These are phyloP conservation scores for Penicillium diatomitis DNA, from an alignment of 495 filamentous ascomycete genomes.

Conservation along the genomic window DNA sequence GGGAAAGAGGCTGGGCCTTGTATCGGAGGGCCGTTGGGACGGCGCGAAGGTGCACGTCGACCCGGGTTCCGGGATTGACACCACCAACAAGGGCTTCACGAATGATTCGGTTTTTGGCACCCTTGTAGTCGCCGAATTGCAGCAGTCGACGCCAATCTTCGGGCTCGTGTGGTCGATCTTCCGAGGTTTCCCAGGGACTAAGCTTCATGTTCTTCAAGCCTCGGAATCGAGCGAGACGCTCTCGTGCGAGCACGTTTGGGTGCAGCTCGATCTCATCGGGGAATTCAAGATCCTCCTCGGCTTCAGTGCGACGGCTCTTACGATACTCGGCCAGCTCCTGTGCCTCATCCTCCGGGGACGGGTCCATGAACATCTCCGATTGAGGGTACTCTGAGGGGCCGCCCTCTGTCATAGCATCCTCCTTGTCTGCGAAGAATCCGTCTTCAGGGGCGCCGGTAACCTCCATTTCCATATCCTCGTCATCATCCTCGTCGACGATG, in stretches of 20 bases:
- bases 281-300: constrained; percentile 84
- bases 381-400: constrained; percentile 77
- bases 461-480: constrained; percentile 41
- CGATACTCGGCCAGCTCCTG: constrained; percentile 71
- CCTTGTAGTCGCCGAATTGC: constrained; percentile 74
- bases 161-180: constrained; percentile 77
- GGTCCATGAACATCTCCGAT: constrained; percentile 86
- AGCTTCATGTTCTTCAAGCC: constrained; percentile 83
- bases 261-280: constrained; percentile 95
- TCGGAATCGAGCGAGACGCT: constrained; percentile 75
- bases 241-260: constrained; percentile 75
- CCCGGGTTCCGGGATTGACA: constrained; percentile 70
- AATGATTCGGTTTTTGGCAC: constrained; percentile 61
- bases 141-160: constrained; percentile 83
- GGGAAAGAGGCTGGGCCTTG: constrained; percentile 49
- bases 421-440: constrained; percentile 64
- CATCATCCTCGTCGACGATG: constrained; percentile 53
- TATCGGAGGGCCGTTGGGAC: constrained; percentile 54
- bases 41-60: constrained; percentile 68
- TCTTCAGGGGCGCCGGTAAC: constrained; percentile 56
- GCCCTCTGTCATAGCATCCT: constrained; percentile 63
- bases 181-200: constrained; percentile 77
- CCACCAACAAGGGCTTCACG: constrained; percentile 80
- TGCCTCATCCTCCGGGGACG: constrained; percentile 77
- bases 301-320: constrained; percentile 62